Percentiles rank a stretch among this genome's conserved stretches.
Evolutionary conservation across 106 monocot genomes (phyloP).

Genomic region (Acorus calamus): DNA sequence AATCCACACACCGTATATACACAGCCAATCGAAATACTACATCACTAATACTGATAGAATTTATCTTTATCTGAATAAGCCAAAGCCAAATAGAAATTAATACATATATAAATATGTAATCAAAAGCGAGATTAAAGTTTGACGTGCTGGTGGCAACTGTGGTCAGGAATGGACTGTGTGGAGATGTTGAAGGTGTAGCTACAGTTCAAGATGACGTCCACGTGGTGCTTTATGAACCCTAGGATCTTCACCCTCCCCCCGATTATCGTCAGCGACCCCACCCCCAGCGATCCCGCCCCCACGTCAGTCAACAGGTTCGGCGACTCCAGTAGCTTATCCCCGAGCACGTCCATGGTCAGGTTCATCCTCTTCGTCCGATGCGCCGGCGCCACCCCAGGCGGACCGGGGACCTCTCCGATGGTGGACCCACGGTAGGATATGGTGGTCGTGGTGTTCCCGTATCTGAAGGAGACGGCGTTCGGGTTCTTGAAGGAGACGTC

Average conservation of each 20-base stretch:
- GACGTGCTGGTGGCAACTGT: constrained; percentile 21
- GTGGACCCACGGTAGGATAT: constrained; percentile 39
- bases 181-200: constrained; percentile 19
- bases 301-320: constrained; percentile 14
- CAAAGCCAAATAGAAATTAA: no score
- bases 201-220: constrained; percentile 55
- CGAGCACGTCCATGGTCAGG: constrained; percentile 56
- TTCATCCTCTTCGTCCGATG: constrained; percentile 49
- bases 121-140: constrained; percentile 10
- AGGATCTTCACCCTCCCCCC: constrained; percentile 47
- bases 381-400: constrained; percentile 32
- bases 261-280: constrained; percentile 39
- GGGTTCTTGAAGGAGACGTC: constrained; percentile 1
- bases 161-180: constrained; percentile 20
- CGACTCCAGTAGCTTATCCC: constrained; percentile 5
- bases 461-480: constrained; percentile 7
- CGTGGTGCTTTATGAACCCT: constrained; percentile 28
- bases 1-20: no score
- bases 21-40: no score
- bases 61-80: no score
- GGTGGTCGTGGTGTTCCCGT: constrained; percentile 47
- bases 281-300: constrained; percentile 8
- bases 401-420: constrained; percentile 56
- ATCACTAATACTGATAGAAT: no score
- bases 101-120: background rate